Base-by-base conservation (phyloP, 495 filamentous ascomycete species). In the Xylaria bambusicola region DNA sequence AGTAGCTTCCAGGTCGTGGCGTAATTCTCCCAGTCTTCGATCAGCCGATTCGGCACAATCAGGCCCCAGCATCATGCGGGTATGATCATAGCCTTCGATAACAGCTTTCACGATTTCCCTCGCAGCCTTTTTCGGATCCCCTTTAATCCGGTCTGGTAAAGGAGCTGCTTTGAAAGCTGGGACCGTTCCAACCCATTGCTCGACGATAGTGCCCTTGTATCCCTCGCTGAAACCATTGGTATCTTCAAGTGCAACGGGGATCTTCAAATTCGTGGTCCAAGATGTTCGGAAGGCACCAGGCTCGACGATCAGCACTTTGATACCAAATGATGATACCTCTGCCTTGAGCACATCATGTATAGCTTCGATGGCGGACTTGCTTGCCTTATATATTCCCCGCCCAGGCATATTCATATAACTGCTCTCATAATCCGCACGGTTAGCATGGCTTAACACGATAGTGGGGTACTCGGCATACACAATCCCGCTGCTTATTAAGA, bases 261-360 rank as follows among this genome's bases (percentile, higher is more conserved):
- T 53, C 17, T 51, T 51, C 47, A 58, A 47, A n/a, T 46, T 51
- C 9, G 24, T 17, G 9, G 65, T 63, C 52, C 75, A 73, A 23
- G 60, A 50, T 0, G 74, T 77, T 31, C 71, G 62, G 26, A 72
- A 73, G 38, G 71, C 68, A 2, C 81, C 81, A 8, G 78, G 81
- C 66, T 83, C 81, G 13, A 84, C 61, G 10, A 69, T 61, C n/a
- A 69, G 66, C 3, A 75, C 77, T 5, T 74, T 67, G 50, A 84
- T 77, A 1, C 73, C 71, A 33, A 82, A 76, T 6, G 71, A 71
- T 10, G 56, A 61, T 13, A 83, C 50, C 58, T 84, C 81, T 0
- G 56, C 52, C 8, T 57, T 56, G 5, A 83, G 63, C 5, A 66
- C 64, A 38, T 74, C 71, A 17, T 70, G 72, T 5, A 80, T 41